A percentile compares a stretch with the other conserved stretches of the same genome.
These are phyloP conservation scores for Ustilaginoidea virens DNA, from an alignment of 2,329 filamentous ascomycete species.

Conservation along the genomic window DNA sequence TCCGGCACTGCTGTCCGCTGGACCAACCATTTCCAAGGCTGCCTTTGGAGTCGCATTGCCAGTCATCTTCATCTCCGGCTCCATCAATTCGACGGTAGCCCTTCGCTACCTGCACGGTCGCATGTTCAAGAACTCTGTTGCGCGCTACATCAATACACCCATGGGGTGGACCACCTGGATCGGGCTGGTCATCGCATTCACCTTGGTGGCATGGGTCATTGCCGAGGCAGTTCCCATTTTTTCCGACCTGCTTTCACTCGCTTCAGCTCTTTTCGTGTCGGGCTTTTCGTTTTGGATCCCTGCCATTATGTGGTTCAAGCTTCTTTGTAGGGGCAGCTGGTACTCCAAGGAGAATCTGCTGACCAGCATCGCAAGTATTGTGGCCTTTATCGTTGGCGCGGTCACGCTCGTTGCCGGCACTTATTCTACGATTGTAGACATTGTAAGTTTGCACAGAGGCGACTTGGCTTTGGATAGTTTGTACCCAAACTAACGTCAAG, in stretches of 20 bases:
- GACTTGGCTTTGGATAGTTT: neutral
- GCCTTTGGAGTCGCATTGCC: constrained; percentile 50
- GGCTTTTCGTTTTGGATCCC: constrained; percentile 10
- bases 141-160: constrained; percentile 22
- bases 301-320: constrained; percentile 10
- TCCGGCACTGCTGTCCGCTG: constrained; percentile 48
- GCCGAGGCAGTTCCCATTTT: constrained; percentile 59
- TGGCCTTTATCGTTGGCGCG: constrained; percentile 13
- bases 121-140: constrained; percentile 18
- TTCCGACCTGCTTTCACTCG: constrained; percentile 41
- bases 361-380: constrained; percentile 10
- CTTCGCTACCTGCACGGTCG: constrained; percentile 23
- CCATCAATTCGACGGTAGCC: constrained; percentile 36
- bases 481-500: too few species aligned
- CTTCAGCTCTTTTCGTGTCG: constrained; percentile 29
- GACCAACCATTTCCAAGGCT: constrained; percentile 38
- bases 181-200: constrained; percentile 36
- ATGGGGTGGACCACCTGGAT: constrained; percentile 35
- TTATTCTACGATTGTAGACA: constrained; percentile 14
- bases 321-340: constrained; percentile 9
- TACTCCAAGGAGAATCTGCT: constrained; percentile 12
- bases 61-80: constrained; percentile 53
- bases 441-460: constrained; percentile 9
- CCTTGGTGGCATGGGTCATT: constrained; percentile 50
- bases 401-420: constrained; percentile 14